phyloP scores from a whole-genome alignment of 1,284 basidiomycete genomes.

The Moesziomyces sp. region DNA sequence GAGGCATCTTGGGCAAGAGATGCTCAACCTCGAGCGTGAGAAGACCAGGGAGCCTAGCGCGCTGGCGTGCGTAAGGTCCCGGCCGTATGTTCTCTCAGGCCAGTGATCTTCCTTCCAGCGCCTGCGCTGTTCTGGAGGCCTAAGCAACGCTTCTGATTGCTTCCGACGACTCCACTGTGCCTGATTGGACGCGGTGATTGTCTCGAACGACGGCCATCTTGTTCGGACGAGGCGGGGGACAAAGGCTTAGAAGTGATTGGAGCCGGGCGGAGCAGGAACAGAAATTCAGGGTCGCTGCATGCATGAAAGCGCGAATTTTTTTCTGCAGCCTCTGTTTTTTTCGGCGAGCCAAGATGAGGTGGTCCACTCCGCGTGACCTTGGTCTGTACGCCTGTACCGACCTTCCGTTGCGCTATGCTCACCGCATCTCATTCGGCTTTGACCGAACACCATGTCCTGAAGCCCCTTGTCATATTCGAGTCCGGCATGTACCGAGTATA shows the following conservation, averaged over 20 bases:
- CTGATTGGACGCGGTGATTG: neutral
- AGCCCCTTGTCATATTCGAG: no score
- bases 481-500: no score
- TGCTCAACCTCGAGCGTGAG: neutral
- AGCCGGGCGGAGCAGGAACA: conserved; percentile 2
- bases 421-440: neutral
- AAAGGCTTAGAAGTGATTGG: neutral
- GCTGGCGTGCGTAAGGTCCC: conserved; percentile 5
- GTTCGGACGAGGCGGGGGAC: neutral
- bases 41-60: neutral
- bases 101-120: no score
- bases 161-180: neutral
- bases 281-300: conserved; percentile 3
- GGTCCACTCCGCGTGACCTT: conserved; percentile 21
- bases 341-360: conserved; percentile 1
- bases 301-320: conserved; percentile 15
- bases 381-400: neutral
- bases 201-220: neutral
- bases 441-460: neutral
- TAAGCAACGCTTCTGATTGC: neutral
- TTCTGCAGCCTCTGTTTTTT: conserved; percentile 1
- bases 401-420: neutral
- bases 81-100: neutral
- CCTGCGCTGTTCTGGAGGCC: neutral
- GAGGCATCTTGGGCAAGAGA: neutral